These are phyloP conservation scores for Pleoardoris graminearum DNA, from an alignment of 2,329 filamentous ascomycete species.

Conservation along the genomic window DNA sequence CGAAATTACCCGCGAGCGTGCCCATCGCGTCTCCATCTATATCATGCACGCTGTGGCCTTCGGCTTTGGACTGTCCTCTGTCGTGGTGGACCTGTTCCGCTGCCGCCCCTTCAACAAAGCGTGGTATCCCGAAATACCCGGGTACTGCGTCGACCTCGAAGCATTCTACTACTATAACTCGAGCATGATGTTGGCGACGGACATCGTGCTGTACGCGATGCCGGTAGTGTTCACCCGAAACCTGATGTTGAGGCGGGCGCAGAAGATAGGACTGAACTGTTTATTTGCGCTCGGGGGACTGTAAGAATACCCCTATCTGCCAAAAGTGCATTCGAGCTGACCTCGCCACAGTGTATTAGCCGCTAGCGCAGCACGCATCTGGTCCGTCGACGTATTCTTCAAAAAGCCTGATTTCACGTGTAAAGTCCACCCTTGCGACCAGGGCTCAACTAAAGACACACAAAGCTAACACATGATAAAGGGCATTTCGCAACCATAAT, in stretches of 20 bases:
- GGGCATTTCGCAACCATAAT: constrained; percentile 32
- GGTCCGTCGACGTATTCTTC: constrained; percentile 30
- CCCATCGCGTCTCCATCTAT: constrained; percentile 32
- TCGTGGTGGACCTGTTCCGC: constrained; percentile 43
- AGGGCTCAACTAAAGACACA: too few relatives aligned
- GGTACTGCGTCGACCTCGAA: constrained; percentile 41
- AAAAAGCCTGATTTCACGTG: constrained; percentile 31
- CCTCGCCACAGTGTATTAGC: constrained; percentile 29
- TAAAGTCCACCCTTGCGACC: constrained; percentile 18
- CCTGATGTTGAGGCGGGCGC: constrained; percentile 35
- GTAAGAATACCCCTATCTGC: constrained; percentile 17
- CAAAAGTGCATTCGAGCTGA: background rate
- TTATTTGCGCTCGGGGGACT: constrained; percentile 40
- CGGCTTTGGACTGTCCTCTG: constrained; percentile 37
- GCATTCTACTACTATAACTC: constrained; percentile 44
- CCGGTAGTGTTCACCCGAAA: constrained; percentile 46
- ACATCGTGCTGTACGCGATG: constrained; percentile 44
- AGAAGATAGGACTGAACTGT: constrained; percentile 41
- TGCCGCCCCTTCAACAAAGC: constrained; percentile 43
- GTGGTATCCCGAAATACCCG: constrained; percentile 31
- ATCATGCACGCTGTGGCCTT: constrained; percentile 41
- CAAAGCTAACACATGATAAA: background rate
- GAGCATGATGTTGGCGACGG: constrained; percentile 45
- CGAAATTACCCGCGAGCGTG: constrained; percentile 37
- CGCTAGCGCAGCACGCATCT: constrained; percentile 31